Percentiles rank a stretch among this genome's conserved stretches.
These are phyloP conservation scores for Scleroderma citrinum DNA, from an alignment of 768 basidiomycete species.

Conservation along the genomic window DNA sequence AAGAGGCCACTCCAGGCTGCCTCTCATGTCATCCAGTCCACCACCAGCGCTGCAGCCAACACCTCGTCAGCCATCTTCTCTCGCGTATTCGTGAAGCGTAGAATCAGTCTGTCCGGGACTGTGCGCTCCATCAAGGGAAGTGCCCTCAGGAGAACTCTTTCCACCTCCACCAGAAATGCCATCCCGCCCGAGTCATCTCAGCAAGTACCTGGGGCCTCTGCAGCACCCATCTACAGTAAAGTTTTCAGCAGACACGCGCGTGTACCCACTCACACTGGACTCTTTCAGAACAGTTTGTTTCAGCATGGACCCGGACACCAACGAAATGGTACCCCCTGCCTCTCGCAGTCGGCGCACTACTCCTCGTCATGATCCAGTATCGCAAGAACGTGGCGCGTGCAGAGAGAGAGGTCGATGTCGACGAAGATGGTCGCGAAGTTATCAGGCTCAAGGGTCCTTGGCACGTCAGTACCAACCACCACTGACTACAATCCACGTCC, in stretches of 20 bases:
- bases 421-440: conserved; percentile 79
- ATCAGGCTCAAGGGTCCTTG: conserved; percentile 84
- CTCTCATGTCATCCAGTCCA: conserved; percentile 30
- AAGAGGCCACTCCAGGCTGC: conserved; percentile 54
- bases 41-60: conserved; percentile 25
- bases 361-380: conserved; percentile 75
- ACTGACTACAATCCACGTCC: not conserved
- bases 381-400: conserved; percentile 49
- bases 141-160: conserved; percentile 20
- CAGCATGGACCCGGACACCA: conserved; percentile 81
- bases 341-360: conserved; percentile 82
- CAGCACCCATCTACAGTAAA: conserved; percentile 46
- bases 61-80: conserved; percentile 28
- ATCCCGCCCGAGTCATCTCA: conserved; percentile 37
- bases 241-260: not conserved
- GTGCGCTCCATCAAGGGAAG: conserved; percentile 23
- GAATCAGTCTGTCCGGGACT: conserved; percentile 27
- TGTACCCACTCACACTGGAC: conserved; percentile 5
- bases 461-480: conserved; percentile 55
- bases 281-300: conserved; percentile 51
- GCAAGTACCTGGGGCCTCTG: conserved; percentile 34
- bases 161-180: conserved; percentile 15
- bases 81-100: conserved; percentile 26
- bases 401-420: conserved; percentile 62
- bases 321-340: conserved; percentile 96